Percentiles rank a stretch among this genome's conserved stretches.
phyloP scores from a whole-genome alignment of 345 rosid genomes.

The Pistacia integerrima region DNA sequence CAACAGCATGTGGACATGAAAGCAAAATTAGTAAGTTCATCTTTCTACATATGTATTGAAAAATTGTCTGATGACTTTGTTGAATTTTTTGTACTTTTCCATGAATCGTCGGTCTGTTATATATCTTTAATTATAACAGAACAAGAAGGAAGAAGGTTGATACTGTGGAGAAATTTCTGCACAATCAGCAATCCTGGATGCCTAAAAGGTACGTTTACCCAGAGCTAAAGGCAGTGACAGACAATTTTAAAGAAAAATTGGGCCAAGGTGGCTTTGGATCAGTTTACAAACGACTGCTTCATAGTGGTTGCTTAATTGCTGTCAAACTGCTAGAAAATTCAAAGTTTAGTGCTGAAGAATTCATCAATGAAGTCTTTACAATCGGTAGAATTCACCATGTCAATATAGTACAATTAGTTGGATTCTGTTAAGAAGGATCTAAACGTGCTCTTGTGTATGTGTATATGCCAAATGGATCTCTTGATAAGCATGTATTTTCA shows the following conservation, averaged over 20 bases:
- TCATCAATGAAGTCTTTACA: slow-evolving; percentile 21
- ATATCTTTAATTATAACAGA: not conserved
- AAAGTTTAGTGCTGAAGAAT: slow-evolving; percentile 15
- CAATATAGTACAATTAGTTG: slow-evolving; percentile 11
- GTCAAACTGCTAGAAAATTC: slow-evolving; percentile 12
- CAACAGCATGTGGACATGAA: too few species aligned
- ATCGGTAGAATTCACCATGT: slow-evolving; percentile 13
- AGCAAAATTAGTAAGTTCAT: too few species aligned
- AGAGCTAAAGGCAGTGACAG: slow-evolving; percentile 3
- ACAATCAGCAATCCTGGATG: slow-evolving; percentile 14
- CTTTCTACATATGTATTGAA: not conserved
- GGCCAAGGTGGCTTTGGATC: slow-evolving; percentile 18
- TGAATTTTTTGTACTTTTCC: too few species aligned
- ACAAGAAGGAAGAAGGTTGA: not conserved
- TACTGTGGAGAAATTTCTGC: not conserved
- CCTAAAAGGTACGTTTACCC: slow-evolving; percentile 9
- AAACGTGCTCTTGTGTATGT: slow-evolving; percentile 10
- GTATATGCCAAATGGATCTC: slow-evolving; percentile 22
- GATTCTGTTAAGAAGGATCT: not conserved
- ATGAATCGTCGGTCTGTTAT: too few species aligned
- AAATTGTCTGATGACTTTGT: too few species aligned
- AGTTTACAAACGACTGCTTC: not conserved
- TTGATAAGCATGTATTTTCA: slow-evolving; percentile 7
- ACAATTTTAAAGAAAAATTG: slow-evolving; percentile 6
- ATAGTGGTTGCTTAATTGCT: not conserved